Conservation (phyloP, 192 early-diverging fungal species). For the Funneliformis geosporum region DNA sequence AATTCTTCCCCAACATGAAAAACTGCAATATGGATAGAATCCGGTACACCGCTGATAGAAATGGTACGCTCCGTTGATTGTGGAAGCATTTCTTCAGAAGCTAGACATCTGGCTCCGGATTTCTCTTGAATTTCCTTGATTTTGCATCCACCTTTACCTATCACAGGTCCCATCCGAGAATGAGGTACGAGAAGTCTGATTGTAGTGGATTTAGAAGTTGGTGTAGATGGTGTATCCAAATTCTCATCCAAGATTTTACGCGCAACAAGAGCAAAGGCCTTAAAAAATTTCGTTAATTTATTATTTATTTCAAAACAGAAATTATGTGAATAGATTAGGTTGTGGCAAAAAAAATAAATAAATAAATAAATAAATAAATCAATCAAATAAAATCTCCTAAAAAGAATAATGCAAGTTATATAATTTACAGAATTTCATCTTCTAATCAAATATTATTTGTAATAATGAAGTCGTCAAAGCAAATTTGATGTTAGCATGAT, state of each 20-base stretch:
- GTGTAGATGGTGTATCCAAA: constrained; percentile 49
- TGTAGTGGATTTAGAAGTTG: constrained; percentile 55
- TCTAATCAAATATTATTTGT: not conserved
- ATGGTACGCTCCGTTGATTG: constrained; percentile 90
- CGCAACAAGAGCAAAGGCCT: constrained; percentile 81
- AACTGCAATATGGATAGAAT: constrained; percentile 84
- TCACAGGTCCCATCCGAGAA: constrained; percentile 84
- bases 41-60: constrained; percentile 77
- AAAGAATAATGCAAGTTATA: not conserved
- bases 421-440: not conserved
- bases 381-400: not conserved
- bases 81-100: constrained; percentile 87
- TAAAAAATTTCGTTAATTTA: not conserved
- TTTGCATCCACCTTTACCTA: constrained; percentile 84
- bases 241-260: constrained; percentile 72
- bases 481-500: not conserved
- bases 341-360: too few relatives aligned
- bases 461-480: not conserved
- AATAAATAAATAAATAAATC: not conserved
- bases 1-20: constrained; percentile 79
- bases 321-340: not conserved
- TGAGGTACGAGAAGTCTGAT: constrained; percentile 89
- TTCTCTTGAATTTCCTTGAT: constrained; percentile 93
- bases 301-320: not conserved
- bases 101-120: constrained; percentile 79